These are phyloP conservation scores for Chondrostereum purpureum DNA, from an alignment of 1,284 basidiomycete species.

Conservation along the genomic window DNA sequence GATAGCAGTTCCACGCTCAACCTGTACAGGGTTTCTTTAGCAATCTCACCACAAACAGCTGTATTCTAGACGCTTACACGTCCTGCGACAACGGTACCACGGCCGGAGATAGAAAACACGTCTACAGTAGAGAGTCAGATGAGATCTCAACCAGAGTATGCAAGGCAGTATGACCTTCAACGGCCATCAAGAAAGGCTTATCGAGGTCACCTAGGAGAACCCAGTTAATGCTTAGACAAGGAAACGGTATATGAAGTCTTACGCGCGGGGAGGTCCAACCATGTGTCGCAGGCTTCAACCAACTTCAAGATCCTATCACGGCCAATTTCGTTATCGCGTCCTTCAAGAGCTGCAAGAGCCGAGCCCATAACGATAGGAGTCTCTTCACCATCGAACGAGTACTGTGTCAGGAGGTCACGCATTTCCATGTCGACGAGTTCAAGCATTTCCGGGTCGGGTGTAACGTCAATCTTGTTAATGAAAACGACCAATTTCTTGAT, in stretches of 20 bases:
- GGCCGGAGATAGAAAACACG: conserved; percentile 96
- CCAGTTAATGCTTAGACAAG: conserved; percentile 9
- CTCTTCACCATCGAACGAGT: conserved; percentile 95
- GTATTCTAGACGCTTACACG: conserved; percentile 54
- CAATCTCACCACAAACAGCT: neutral
- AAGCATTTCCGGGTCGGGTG: conserved; percentile 96
- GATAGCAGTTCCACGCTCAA: conserved; percentile 88
- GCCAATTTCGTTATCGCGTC: conserved; percentile 76
- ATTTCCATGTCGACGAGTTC: conserved; percentile 99
- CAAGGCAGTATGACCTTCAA: conserved; percentile 56
- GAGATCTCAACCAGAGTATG: neutral
- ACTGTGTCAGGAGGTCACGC: conserved; percentile 90
- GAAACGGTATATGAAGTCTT: conserved; percentile 21
- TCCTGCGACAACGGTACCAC: conserved; percentile 97
- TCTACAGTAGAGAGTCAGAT: conserved; percentile 39
- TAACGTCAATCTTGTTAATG: conserved; percentile 99
- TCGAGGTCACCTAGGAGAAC: conserved; percentile 79
- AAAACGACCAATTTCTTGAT: conserved; percentile 98
- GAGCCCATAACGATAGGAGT: conserved; percentile 98
- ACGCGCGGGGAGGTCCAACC: conserved; percentile 94
- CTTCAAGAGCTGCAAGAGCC: conserved; percentile 92
- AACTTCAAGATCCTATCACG: conserved; percentile 79
- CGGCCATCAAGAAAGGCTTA: conserved; percentile 95
- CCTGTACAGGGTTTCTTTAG: conserved; percentile 35
- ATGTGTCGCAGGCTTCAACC: conserved; percentile 84